Percentiles rank a stretch among this genome's conserved stretches.
Conservation (phyloP, 2,329 filamentous ascomycete species). For the Aspergillus sp. region DNA sequence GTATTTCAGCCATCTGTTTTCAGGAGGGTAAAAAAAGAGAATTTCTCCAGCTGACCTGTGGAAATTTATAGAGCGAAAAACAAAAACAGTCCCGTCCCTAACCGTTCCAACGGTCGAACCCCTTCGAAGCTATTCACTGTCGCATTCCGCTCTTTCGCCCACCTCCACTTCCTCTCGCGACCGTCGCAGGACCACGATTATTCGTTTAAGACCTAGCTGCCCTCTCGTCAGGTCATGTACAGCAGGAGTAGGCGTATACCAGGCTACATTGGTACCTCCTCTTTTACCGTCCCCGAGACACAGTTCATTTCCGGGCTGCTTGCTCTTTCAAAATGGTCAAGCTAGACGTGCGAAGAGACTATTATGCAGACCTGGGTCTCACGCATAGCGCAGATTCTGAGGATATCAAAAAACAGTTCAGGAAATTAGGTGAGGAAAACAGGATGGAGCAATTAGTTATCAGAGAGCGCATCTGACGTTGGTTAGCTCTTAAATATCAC, state of each 20-base stretch:
- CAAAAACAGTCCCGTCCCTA: no score
- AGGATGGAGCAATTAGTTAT: not conserved
- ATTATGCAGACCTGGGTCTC: slow-evolving; percentile 82
- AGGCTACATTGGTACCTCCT: slow-evolving; percentile 13
- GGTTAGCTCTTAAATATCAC: slow-evolving; percentile 75
- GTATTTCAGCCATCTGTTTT: not conserved
- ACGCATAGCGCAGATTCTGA: slow-evolving; percentile 64
- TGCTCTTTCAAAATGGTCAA: slow-evolving; percentile 60
- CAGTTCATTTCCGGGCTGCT: not conserved
- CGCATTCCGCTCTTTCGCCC: not conserved
- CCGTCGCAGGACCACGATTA: not conserved
- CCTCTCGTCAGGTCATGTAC: slow-evolving; percentile 22
- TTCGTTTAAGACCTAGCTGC: not conserved
- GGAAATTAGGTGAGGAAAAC: slow-evolving; percentile 68
- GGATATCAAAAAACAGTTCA: slow-evolving; percentile 83
- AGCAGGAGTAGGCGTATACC: slow-evolving; percentile 13
- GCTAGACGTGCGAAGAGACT: slow-evolving; percentile 68
- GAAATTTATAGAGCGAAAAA: not conserved
- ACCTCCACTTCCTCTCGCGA: not conserved
- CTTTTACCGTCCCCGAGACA: slow-evolving; percentile 7
- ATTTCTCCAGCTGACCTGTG: not conserved
- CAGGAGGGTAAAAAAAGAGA: not conserved
- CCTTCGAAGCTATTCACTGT: not conserved
- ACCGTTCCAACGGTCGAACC: not conserved
- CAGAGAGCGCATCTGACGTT: slow-evolving; percentile 9